Base-by-base conservation (phyloP, 1,284 basidiomycete species). In the Nidula niveotomentosa region DNA sequence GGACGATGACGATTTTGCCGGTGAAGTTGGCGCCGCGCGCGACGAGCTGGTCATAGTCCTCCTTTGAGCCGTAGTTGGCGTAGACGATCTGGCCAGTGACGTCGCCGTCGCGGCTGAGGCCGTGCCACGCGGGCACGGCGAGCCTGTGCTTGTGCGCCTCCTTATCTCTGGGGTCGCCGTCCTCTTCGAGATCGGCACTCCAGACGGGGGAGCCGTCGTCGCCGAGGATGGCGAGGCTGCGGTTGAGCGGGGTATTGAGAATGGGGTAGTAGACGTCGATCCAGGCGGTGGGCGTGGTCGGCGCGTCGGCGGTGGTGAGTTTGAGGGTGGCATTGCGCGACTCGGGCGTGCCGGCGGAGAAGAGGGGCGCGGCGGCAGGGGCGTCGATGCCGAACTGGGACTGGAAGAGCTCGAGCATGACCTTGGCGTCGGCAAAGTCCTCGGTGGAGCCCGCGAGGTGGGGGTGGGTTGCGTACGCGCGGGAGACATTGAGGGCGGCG, bases 241-340 rank as follows among this genome's bases (percentile, higher is more conserved):
- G 80, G 53, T 86, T 80, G 6, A 88, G 74, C 3, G 90, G 85
- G 5, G 83, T 89, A 69, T 94, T 92, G 74, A 95, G 74, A 39
- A 93, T 75, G 0, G 94, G 93, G 68, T 88, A 94, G 71, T 95
- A 95, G 47, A 79, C 76, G 62, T 91, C 88, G 56, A 93, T 85
- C 91, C 91, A 93, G 15, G 90, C 89, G 6, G 74, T 75, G 0
- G 90, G 86, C 35, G 67, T 67, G 30, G 56, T 69, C 44, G 75
- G 68, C 36, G 67, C 71, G 52, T 63, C 61, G 50, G 63, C 70
- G 45, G 69, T 75, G 2, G 79, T 77, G 47, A 85, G 76, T 15
- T 69, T 69, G 7, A 88, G 76, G 5, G 87, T 91, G 5, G 87
- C 81, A 47, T 79, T 74, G 51, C 83, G 85, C 23, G 90, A 91